phyloP scores from a whole-genome alignment of 139 green algal species.

The Diplosphaera chodatii region DNA sequence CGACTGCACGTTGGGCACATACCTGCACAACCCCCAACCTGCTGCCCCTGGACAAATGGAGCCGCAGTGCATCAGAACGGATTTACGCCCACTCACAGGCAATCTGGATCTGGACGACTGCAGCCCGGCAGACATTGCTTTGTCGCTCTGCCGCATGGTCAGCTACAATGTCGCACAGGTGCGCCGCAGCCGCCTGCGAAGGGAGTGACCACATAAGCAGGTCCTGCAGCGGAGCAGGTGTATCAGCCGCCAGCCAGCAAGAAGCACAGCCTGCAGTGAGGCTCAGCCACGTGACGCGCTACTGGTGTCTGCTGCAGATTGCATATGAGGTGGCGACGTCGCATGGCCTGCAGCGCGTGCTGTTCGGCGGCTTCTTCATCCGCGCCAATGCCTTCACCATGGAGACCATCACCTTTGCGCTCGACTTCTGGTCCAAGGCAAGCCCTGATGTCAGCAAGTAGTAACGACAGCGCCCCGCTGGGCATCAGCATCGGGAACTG shows the following conservation, averaged over 20 bases:
- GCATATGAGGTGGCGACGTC: constrained; percentile 81
- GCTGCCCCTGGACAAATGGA: too few relatives aligned
- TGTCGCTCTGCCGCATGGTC: constrained; percentile 89
- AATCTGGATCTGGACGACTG: constrained; percentile 76
- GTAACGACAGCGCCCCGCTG: not conserved
- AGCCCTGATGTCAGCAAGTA: not conserved
- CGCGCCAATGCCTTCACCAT: constrained; percentile 97
- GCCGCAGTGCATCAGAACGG: too few relatives aligned
- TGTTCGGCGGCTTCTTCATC: constrained; percentile 97
- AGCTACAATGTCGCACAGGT: constrained; percentile 97
- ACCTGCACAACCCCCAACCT: too few relatives aligned
- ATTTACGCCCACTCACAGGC: too few relatives aligned
- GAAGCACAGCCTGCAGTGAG: too few relatives aligned
- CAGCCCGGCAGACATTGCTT: constrained; percentile 78
- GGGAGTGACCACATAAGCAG: too few relatives aligned
- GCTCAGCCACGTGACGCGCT: too few relatives aligned
- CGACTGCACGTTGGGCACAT: too few relatives aligned
- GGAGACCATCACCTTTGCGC: constrained; percentile 97
- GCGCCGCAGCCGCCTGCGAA: too few relatives aligned
- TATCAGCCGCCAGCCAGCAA: too few relatives aligned
- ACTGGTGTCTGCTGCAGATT: not conserved
- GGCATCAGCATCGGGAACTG: too few relatives aligned
- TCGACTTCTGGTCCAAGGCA: constrained; percentile 94
- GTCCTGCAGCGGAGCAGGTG: too few relatives aligned
- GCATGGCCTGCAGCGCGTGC: constrained; percentile 85